A percentile compares a stretch with the other conserved stretches of the same genome.
These are phyloP conservation scores for Aspergillus intermedius DNA, from an alignment of 2,329 filamentous ascomycete genomes.

Conservation along the genomic window DNA sequence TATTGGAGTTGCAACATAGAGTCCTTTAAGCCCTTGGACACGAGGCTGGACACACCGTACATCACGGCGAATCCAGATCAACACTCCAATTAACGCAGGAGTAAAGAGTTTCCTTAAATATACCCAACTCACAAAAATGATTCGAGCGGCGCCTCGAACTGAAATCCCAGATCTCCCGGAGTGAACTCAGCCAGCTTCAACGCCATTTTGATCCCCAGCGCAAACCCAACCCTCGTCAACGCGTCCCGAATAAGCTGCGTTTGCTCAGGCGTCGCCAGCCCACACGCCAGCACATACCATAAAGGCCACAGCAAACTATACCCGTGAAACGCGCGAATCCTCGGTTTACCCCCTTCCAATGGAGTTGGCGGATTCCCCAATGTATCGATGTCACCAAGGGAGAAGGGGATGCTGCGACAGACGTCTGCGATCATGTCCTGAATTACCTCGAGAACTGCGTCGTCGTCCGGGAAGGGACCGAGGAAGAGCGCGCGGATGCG, in stretches of 20 bases:
- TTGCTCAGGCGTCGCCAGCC: slow-evolving; percentile 26
- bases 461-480: slow-evolving; percentile 2
- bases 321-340: slow-evolving; percentile 25
- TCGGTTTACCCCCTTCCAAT: slow-evolving; percentile 8
- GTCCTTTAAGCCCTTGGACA: too few species aligned
- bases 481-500: slow-evolving; percentile 8
- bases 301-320: slow-evolving; percentile 32
- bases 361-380: slow-evolving; percentile 19
- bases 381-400: slow-evolving; percentile 26
- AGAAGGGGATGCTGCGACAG: slow-evolving; percentile 30
- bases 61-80: too few species aligned
- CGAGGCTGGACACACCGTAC: too few species aligned
- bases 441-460: slow-evolving; percentile 15
- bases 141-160: slow-evolving; percentile 4
- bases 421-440: slow-evolving; percentile 30
- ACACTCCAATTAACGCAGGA: too few species aligned
- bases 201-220: slow-evolving; percentile 30
- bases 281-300: slow-evolving; percentile 31
- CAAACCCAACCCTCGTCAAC: slow-evolving; percentile 23
- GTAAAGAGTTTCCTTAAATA: too few species aligned
- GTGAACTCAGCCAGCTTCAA: slow-evolving; percentile 17
- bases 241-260: slow-evolving; percentile 20
- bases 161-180: neutral
- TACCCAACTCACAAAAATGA: too few species aligned
- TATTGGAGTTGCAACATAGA: too few species aligned